Conservation (phyloP, 2,329 filamentous ascomycete genomes). For the Alternaria gansuensis region DNA sequence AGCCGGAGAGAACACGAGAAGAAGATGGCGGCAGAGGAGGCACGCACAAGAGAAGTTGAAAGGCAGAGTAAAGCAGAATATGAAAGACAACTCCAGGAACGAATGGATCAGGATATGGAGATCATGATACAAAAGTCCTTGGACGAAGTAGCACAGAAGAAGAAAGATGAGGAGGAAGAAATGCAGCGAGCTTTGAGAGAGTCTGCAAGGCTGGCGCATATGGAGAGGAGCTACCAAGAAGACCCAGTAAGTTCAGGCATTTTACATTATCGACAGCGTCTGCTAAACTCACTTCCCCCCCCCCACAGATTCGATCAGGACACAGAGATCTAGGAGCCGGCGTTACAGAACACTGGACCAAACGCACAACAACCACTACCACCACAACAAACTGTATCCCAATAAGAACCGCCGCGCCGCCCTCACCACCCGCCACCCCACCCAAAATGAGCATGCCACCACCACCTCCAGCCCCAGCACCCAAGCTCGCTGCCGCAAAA, state of each 20-base stretch:
- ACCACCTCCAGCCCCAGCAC: conserved; percentile 15
- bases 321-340: conserved; percentile 2
- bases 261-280: neutral
- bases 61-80: conserved; percentile 13
- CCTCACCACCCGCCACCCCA: conserved; percentile 17
- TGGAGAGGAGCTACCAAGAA: conserved; percentile 11
- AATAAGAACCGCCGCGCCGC: conserved; percentile 4
- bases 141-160: conserved; percentile 16
- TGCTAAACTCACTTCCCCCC: conserved; percentile 3
- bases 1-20: conserved; percentile 2
- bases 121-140: conserved; percentile 21
- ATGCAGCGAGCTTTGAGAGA: conserved; percentile 18
- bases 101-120: conserved; percentile 20
- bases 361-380: conserved; percentile 7
- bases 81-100: conserved; percentile 13
- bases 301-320: conserved; percentile 15
- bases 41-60: conserved; percentile 9
- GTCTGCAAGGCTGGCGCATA: conserved; percentile 1
- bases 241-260: conserved; percentile 12
- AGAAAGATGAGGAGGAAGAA: conserved; percentile 23
- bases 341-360: conserved; percentile 7
- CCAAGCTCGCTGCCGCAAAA: conserved; percentile 9
- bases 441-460: conserved; percentile 7
- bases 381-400: neutral
- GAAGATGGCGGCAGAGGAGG: conserved; percentile 12